Conservation (phyloP, 805 yeast species). For the Lipomyces mesembrius region DNA sequence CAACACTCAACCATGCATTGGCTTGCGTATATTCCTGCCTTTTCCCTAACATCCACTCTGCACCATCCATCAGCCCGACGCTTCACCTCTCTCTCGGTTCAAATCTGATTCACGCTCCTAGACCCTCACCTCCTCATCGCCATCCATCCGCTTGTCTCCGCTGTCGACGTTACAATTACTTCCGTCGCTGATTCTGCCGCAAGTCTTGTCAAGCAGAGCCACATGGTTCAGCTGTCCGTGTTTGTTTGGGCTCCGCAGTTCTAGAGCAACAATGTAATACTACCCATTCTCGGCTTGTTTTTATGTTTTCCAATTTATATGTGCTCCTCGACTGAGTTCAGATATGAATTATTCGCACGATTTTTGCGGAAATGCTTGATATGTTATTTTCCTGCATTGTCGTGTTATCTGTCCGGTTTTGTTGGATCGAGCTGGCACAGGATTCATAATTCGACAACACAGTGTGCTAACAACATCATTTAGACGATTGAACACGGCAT, state of each 20-base stretch:
- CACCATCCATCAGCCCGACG: not conserved
- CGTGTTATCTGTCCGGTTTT: not conserved
- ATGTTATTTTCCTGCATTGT: not conserved
- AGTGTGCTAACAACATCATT: not conserved
- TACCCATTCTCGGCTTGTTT: not conserved
- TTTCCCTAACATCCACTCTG: not conserved
- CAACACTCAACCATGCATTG: not conserved
- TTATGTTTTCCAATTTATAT: not conserved
- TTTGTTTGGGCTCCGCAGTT: not conserved
- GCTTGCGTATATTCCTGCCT: slow-evolving; percentile 2
- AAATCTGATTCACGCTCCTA: not conserved
- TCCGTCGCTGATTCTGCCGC: not conserved
- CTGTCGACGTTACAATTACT: not conserved
- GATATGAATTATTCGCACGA: not conserved
- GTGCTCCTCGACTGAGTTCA: not conserved
- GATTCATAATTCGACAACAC: not conserved
- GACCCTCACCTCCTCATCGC: not conserved
- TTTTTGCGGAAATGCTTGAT: not conserved
- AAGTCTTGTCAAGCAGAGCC: not conserved
- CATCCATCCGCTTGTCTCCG: not conserved
- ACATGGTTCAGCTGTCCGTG: slow-evolving; percentile 1
- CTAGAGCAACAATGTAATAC: not conserved
- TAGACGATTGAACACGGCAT: slow-evolving; percentile 9
- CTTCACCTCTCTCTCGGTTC: not conserved
- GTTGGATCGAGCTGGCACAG: not conserved